Base-by-base conservation (phyloP, 768 basidiomycete genomes). In the Lactifluus rugatus region DNA sequence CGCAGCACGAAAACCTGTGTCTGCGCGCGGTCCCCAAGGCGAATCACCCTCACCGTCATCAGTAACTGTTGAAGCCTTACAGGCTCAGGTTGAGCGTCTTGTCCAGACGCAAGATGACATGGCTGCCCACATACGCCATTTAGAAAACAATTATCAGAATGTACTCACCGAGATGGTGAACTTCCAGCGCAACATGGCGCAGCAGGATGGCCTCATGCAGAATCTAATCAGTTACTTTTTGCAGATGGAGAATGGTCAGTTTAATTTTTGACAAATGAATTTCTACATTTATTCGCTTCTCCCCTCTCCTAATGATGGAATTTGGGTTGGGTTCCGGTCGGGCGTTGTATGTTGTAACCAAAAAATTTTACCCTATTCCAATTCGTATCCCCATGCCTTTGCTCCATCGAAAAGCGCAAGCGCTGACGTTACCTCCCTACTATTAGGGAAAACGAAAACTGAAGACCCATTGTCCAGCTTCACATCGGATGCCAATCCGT, bases 151-250 rank as follows among this genome's bases (percentile, higher is more conserved):
- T 65, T 86, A 87, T 69, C 80, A 84, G 68, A 81, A 79, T 56
- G 81, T 85, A 48, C 78, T 87, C 34, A 76, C 76, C 62, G 85
- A 87, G 70, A 81, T 88, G 76, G 83, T 85, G 66, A 76, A 78
- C 63, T 85, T 85, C 68, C 85, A 87, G 71, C 73, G 80, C 59
- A 82, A 81, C 63, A 81, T 85, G 81, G 87, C 85, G 32, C 85
- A 90, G 71, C 89, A 92, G 74, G 92, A 94, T 64, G 82, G 81
- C 42, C 69, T 92, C 54, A 85, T 90, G 81, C 86, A 90, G 71
- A 82, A 80, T 64, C 68, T 93, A 59, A 84, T 93, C 64, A 82
- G 85, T 57, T 89, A 89, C 72, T 87, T 89, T 70, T 73, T 93
- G 64, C 82, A 85, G 64, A 72, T 79, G 62, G 89, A 89, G 72